These are phyloP conservation scores for Handroanthus guayacan DNA, from an alignment of 257 asterid genomes.

Conservation along the genomic window DNA sequence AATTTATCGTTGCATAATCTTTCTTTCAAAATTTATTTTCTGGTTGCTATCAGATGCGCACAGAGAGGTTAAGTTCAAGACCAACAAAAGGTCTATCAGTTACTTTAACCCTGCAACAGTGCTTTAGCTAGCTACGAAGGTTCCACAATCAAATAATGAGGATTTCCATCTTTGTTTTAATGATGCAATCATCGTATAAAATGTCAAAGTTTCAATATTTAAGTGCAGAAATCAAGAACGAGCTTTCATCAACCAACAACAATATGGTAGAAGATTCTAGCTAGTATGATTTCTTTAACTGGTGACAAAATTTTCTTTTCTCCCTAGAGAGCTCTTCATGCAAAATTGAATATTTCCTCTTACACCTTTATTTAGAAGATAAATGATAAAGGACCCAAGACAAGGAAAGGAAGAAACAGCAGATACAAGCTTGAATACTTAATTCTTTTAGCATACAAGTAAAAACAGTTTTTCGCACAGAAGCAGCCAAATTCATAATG, in stretches of 20 bases:
- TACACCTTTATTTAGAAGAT: not conserved
- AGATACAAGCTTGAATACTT: conserved; percentile 24
- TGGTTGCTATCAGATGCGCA: not conserved
- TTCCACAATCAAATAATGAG: conserved; percentile 3
- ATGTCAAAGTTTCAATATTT: not conserved
- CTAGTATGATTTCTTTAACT: conserved; percentile 13
- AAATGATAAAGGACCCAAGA: conserved; percentile 9
- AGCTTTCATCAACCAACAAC: conserved; percentile 23
- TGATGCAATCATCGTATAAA: not conserved
- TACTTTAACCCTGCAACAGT: conserved; percentile 13
- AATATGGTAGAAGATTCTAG: conserved; percentile 24
- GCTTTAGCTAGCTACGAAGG: conserved; percentile 18
- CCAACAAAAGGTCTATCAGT: conserved; percentile 14
- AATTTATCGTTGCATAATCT: too few relatives aligned
- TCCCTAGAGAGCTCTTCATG: conserved; percentile 18
- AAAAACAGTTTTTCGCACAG: conserved; percentile 22
- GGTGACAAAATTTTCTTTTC: conserved; percentile 12
- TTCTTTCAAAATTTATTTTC: too few relatives aligned
- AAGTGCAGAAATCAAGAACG: conserved; percentile 14
- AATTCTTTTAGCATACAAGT: not conserved
- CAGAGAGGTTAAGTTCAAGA: conserved; percentile 3
- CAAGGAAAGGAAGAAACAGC: conserved; percentile 24
- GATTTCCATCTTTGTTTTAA: conserved; percentile 20
- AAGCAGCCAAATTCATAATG: not conserved
- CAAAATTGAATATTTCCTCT: not conserved